Evolutionary conservation across 2,329 filamentous ascomycete genomes (phyloP).

Genomic region (Leptographium radiaticola): DNA sequence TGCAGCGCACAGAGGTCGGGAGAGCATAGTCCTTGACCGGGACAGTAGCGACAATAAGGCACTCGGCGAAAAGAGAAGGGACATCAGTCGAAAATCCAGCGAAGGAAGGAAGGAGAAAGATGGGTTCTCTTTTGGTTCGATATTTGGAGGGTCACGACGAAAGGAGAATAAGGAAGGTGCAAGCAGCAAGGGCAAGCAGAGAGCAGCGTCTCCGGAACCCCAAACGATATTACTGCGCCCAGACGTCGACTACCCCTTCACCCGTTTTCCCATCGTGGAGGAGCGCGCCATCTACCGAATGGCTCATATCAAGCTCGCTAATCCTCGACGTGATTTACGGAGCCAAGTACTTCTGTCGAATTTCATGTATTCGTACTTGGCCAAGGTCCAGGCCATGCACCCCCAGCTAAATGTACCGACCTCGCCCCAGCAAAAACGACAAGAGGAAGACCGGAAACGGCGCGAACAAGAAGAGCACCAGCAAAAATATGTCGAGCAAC

Average conservation of each 20-base stretch:
- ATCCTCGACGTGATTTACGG: conserved; percentile 78
- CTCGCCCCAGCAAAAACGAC: conserved; percentile 44
- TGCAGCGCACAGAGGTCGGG: conserved; percentile 51
- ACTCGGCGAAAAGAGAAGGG: conserved; percentile 73
- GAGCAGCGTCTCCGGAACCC: conserved; percentile 69
- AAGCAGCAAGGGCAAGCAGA: conserved; percentile 61
- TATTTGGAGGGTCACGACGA: conserved; percentile 85
- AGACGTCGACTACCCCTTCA: conserved; percentile 94
- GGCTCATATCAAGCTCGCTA: conserved; percentile 98
- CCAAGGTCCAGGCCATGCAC: conserved; percentile 98
- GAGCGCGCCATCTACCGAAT: conserved; percentile 96
- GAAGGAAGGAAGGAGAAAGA: conserved; percentile 86
- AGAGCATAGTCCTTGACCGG: conserved; percentile 74
- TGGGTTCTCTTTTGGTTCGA: conserved; percentile 69
- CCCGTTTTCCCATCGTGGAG: conserved; percentile 84
- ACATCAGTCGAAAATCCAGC: conserved; percentile 57
- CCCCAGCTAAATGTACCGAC: conserved; percentile 86
- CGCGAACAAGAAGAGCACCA: conserved; percentile 32
- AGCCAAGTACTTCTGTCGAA: conserved; percentile 96
- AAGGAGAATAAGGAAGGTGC: conserved; percentile 64
- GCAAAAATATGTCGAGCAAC: conserved; percentile 28
- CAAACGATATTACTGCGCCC: conserved; percentile 59
- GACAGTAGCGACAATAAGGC: conserved; percentile 56
- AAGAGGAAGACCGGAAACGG: conserved; percentile 32
- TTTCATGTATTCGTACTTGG: conserved; percentile 99